A percentile compares a stretch with the other conserved stretches of the same genome.
phyloP scores from a whole-genome alignment of 2,329 filamentous ascomycete genomes.

The Phialophora verrucosa region DNA sequence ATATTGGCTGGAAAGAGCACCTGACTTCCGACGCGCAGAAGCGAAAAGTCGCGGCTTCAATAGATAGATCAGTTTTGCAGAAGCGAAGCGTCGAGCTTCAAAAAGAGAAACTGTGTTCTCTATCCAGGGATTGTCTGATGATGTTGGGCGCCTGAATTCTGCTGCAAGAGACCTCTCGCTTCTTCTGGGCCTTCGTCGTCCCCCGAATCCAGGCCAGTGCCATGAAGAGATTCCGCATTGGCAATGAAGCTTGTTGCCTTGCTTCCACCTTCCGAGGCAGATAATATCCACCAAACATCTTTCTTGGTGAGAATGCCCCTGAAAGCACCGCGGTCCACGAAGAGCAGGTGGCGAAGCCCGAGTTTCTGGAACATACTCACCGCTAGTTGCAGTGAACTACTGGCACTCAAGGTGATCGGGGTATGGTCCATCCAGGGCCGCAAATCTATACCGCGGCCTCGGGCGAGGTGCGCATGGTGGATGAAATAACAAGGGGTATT shows the following conservation, averaged over 20 bases:
- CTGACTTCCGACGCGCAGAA: slow-evolving; percentile 6
- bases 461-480: slow-evolving; percentile 81
- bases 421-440: slow-evolving; percentile 99
- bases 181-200: slow-evolving; percentile 31
- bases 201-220: slow-evolving; percentile 16
- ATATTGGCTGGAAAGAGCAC: background rate
- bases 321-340: slow-evolving; percentile 79
- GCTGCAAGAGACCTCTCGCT: slow-evolving; percentile 34
- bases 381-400: slow-evolving; percentile 79
- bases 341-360: slow-evolving; percentile 86
- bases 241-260: slow-evolving; percentile 30
- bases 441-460: slow-evolving; percentile 78
- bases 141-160: slow-evolving; percentile 21
- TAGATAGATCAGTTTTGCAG: background rate
- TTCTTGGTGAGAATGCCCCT: slow-evolving; percentile 94
- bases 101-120: background rate
- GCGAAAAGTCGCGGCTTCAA: slow-evolving; percentile 10
- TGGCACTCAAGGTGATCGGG: slow-evolving; percentile 83
- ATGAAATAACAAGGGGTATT: slow-evolving; percentile 73
- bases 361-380: slow-evolving; percentile 94
- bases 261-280: slow-evolving; percentile 69
- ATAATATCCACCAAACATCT: slow-evolving; percentile 92
- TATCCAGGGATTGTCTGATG: slow-evolving; percentile 19
- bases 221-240: slow-evolving; percentile 33
- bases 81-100: slow-evolving; percentile 11